Base-by-base conservation (phyloP, 805 yeast species). In the Pichia paraexigua region DNA sequence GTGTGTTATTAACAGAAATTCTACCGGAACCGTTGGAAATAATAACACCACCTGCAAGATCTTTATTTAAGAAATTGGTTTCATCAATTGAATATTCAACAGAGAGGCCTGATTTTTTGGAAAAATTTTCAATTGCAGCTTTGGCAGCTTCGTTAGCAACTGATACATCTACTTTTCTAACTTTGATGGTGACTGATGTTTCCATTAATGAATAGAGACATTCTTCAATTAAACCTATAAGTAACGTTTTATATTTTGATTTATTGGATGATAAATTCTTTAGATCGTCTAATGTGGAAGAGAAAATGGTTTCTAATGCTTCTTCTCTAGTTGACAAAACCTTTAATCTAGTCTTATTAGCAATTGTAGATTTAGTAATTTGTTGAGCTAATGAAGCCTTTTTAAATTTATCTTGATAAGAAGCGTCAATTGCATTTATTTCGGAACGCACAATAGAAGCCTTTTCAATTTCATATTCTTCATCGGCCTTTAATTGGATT, bases 401-500 rank as follows among this genome's bases (percentile, higher is more conserved):
- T 76, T 94, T 92, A 72, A 87, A 78, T 67, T 87, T 89, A 61
- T 80, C 82, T 57, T 85, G 91, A 67, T 83, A 88, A 41, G 78
- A 73, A 20, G 83, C 72, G 68, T 94, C 99, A 60, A 94, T 89
- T 48, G 91, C 81, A 48, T 94, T 84, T 51, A 86, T 86, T 72
- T 94, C 99, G 15, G 89, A 78, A 65, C 98, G 87, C 53, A 94
- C 98, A 64, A 94, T 83, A 52, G 89, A 82, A 22, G 97, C 92
- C 77, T 94, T 94, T 69, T 94, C 99, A 63, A 94, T 91, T 71
- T 94, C 98, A 68, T 92, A 94, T 74, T 94, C 99, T 71, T 94
- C 99, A 68, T 95, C 96, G 43, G 98, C 97, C 76, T 94, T 95
- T 63, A 94, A 77, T 68, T 79, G 83, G 66, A 94, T 90, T 72